A percentile compares a stretch with the other conserved stretches of the same genome.
phyloP scores from a whole-genome alignment of 768 basidiomycete genomes.

The Aureoboletus auriporus region DNA sequence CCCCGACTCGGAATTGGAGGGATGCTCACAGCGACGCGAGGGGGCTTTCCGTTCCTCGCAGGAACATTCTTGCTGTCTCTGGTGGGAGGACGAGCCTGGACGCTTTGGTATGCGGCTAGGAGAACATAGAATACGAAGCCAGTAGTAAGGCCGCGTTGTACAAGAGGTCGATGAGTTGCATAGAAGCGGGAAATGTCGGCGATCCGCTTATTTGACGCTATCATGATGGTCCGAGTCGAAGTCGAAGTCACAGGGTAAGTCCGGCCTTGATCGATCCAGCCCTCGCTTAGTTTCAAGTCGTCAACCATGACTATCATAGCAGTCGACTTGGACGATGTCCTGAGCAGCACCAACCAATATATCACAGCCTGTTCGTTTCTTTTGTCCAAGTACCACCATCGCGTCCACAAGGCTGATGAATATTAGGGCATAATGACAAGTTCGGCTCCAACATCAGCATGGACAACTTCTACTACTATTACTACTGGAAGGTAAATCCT shows the following conservation, averaged over 20 bases:
- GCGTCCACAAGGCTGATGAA: not conserved
- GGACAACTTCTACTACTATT: slow-evolving; percentile 66
- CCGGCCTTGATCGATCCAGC: too few species aligned
- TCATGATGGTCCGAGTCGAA: not conserved
- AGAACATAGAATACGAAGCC: slow-evolving; percentile 72
- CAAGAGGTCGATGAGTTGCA: slow-evolving; percentile 55
- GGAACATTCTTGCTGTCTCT: slow-evolving; percentile 12
- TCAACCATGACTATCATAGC: slow-evolving; percentile 39
- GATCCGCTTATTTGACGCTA: slow-evolving; percentile 34
- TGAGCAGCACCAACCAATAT: slow-evolving; percentile 55
- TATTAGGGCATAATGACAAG: slow-evolving; percentile 60
- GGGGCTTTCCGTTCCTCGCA: slow-evolving; percentile 38
- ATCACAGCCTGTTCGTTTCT: slow-evolving; percentile 48
- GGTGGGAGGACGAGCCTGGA: slow-evolving; percentile 43
- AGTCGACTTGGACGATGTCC: slow-evolving; percentile 66
- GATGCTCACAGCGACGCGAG: slow-evolving; percentile 63
- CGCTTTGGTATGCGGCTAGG: slow-evolving; percentile 53
- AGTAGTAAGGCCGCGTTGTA: slow-evolving; percentile 68
- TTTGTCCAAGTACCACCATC: not conserved
- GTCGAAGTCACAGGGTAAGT: too few species aligned
- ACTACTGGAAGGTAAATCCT: slow-evolving; percentile 64
- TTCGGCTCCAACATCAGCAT: slow-evolving; percentile 53
- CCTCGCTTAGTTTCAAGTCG: too few species aligned
- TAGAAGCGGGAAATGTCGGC: slow-evolving; percentile 51
- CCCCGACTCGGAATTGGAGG: not conserved